Conservation (phyloP, 176 grass and related monocot genomes). For the Musa acuminata region DNA sequence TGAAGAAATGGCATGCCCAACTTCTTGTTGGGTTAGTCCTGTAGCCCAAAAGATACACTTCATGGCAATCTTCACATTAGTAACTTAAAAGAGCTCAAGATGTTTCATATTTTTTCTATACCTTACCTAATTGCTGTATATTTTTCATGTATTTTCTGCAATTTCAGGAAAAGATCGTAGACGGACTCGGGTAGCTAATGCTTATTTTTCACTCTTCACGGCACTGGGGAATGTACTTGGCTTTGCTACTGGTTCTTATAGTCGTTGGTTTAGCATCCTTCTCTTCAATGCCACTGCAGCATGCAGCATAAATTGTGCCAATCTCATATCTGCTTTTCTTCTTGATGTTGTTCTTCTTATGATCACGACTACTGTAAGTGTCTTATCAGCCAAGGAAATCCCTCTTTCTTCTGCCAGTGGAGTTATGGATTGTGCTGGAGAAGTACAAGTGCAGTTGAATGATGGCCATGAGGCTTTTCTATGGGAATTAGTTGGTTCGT, state of each 20-base stretch:
- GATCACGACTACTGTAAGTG: conserved; percentile 53
- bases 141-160: conserved; percentile 8
- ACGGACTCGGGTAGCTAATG: conserved; percentile 75
- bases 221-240: conserved; percentile 84
- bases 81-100: not conserved
- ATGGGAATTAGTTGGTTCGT: conserved; percentile 77
- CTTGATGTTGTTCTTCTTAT: conserved; percentile 60
- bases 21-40: not conserved
- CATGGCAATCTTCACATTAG: no score
- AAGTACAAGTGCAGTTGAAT: conserved; percentile 22
- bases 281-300: conserved; percentile 62
- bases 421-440: conserved; percentile 2
- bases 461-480: conserved; percentile 69
- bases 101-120: not conserved
- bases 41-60: not conserved
- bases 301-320: conserved; percentile 68
- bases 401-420: conserved; percentile 20
- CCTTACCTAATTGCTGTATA: not conserved
- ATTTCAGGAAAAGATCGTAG: conserved; percentile 80
- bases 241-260: conserved; percentile 73
- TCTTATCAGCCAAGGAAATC: conserved; percentile 51
- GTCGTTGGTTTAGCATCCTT: conserved; percentile 69
- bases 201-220: conserved; percentile 99
- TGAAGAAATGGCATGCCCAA: not conserved
- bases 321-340: conserved; percentile 88